Conservation (phyloP, 148 eudicot species). For the Rhododendron ferrugineum region DNA sequence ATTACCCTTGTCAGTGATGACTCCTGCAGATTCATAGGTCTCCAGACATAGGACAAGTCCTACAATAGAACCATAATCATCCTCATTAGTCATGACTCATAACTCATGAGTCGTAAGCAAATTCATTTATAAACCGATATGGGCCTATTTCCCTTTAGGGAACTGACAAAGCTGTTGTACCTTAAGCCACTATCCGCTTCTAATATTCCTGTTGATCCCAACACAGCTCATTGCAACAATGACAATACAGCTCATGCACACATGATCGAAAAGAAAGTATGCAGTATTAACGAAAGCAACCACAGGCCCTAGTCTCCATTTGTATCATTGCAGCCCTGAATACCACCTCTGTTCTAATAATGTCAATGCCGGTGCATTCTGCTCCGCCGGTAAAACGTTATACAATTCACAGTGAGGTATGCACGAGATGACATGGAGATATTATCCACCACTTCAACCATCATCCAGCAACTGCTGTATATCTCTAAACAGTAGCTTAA, state of each 20-base stretch:
- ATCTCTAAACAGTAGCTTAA: not conserved
- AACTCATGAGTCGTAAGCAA: no score
- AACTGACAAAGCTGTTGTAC: not conserved
- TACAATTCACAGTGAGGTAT: not conserved
- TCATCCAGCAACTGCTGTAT: not conserved
- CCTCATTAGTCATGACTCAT: no score
- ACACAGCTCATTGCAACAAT: not conserved
- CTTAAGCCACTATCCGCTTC: not conserved
- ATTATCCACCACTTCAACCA: not conserved
- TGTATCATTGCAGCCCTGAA: not conserved
- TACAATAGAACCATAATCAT: no score
- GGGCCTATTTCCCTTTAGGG: not conserved
- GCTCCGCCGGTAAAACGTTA: not conserved
- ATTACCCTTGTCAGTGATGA: no score
- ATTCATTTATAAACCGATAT: no score
- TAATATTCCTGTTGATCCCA: not conserved
- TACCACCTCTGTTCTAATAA: not conserved
- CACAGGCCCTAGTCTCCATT: not conserved
- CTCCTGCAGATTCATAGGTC: no score
- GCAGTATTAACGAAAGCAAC: not conserved
- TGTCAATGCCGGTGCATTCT: not conserved
- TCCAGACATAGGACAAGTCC: no score
- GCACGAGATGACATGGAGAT: not conserved
- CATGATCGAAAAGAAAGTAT: not conserved
- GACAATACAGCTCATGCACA: not conserved